These are phyloP conservation scores for Paramecium biaurelia DNA, from an alignment of 73 alveolate genomes.

Conservation along the genomic window DNA sequence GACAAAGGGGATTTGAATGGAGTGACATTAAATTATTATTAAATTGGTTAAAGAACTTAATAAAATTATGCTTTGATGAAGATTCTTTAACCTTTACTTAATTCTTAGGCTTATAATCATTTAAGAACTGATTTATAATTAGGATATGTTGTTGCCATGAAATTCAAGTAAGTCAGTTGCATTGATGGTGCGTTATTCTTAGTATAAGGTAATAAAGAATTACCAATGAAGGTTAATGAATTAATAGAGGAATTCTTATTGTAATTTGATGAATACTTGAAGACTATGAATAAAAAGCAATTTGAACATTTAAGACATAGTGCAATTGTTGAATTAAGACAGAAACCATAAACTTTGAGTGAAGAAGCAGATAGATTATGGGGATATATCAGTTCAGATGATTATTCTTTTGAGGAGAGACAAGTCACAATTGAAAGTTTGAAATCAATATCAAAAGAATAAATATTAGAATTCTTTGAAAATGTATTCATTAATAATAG, in stretches of 20 bases:
- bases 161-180: neutral
- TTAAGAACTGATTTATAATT: conserved; percentile 28
- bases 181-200: conserved; percentile 20
- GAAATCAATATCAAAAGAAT: neutral
- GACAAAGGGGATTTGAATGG: conserved; percentile 51
- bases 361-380: conserved; percentile 36
- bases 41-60: conserved; percentile 27
- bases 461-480: neutral
- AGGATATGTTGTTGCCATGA: conserved; percentile 51
- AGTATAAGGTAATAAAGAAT: conserved; percentile 19
- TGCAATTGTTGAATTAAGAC: neutral
- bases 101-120: conserved; percentile 1
- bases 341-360: neutral
- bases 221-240: neutral
- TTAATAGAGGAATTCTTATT: neutral
- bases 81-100: neutral
- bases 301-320: conserved; percentile 5
- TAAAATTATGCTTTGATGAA: conserved; percentile 10
- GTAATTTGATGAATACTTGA: neutral
- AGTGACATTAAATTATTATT: conserved; percentile 42
- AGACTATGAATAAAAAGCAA: neutral
- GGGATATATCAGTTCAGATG: neutral
- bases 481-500: neutral
- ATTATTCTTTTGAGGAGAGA: neutral
- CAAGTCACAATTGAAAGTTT: neutral